Evolutionary conservation across 192 early-diverging fungal species (phyloP), one percentile per base, ranked within the genome.

Genomic region (Backusella westeae): DNA sequence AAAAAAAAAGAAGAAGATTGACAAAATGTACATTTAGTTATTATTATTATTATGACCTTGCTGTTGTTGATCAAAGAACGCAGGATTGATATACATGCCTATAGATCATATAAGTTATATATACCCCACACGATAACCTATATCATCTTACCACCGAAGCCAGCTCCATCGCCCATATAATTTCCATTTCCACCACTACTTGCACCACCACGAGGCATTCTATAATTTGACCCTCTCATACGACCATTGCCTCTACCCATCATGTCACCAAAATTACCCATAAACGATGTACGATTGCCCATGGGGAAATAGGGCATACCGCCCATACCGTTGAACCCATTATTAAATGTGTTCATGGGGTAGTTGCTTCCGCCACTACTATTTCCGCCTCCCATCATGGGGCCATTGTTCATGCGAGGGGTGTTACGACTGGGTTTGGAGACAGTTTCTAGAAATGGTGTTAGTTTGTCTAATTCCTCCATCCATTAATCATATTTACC

Each of bases 141-240:
- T 9, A 9, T 3, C 32, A 32, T 32, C 17, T 71, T 65, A 71
- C 73, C 73, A 69, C 68, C 68, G 74, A 74, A 74, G 44, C 78
- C 78, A 65, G 75, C 65, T 67, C 69, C 75, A 66, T 76, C 82
- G 49, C 73, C 75, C 74, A 78, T 81, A 39, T 75, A 80, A 49
- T 75, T 74, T 38, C 73, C 78, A 26, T 41, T 67, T 34, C 74
- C 69, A 41, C 77, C 75, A 63, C 72, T 35, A n/a, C 72, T 69
- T 53, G 66, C 78, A 41, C 71, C 68, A 15, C 70, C 59, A 41
- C 73, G 66, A 38, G 70, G 67, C 82, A 83, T 83, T 44, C 73
- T 56, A 65, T 72, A 29, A 29, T 29, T 79, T 79, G 74, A 29
- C 70, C 7, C 69, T 69, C 39, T 73, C 68, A 29, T 52, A 15